Evolutionary conservation across 148 eudicot genomes (phyloP).

Genomic region (Limonium bicolor): DNA sequence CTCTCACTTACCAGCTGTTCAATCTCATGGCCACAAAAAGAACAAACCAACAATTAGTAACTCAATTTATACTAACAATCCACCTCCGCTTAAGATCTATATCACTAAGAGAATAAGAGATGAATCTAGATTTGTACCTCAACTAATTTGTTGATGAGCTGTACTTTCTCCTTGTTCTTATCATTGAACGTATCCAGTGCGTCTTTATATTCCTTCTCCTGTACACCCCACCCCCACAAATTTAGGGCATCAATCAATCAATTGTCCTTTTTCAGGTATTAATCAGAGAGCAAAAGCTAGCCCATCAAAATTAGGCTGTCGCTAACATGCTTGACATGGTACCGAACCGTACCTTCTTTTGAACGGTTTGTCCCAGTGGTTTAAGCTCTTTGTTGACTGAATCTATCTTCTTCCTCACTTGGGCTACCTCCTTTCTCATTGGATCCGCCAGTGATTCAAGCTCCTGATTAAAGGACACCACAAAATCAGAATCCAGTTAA

Average conservation of each 20-base stretch:
- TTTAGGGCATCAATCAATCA: not conserved
- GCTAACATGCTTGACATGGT: not conserved
- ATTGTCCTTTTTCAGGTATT: not conserved
- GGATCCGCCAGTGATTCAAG: constrained; percentile 72
- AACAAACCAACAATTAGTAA: not conserved
- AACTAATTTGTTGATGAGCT: constrained; percentile 69
- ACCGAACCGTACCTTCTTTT: constrained; percentile 73
- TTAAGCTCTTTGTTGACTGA: constrained; percentile 71
- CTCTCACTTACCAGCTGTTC: constrained; percentile 80
- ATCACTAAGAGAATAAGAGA: too few species aligned
- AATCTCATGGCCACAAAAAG: not conserved
- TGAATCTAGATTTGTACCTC: constrained; percentile 34
- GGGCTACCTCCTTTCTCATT: constrained; percentile 69
- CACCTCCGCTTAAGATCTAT: not conserved
- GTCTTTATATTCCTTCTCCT: constrained; percentile 85
- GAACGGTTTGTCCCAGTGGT: constrained; percentile 70
- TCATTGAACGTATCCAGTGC: constrained; percentile 78
- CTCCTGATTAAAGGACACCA: constrained; percentile 28
- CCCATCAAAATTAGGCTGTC: not conserved
- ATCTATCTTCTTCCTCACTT: constrained; percentile 84
- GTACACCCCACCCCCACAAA: constrained; percentile 2
- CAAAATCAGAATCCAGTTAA: not conserved
- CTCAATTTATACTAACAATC: not conserved
- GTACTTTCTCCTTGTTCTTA: constrained; percentile 88
- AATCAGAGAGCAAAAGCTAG: not conserved